Conservation (phyloP, 1,284 basidiomycete species). For the Tylopilus orsonianus region DNA sequence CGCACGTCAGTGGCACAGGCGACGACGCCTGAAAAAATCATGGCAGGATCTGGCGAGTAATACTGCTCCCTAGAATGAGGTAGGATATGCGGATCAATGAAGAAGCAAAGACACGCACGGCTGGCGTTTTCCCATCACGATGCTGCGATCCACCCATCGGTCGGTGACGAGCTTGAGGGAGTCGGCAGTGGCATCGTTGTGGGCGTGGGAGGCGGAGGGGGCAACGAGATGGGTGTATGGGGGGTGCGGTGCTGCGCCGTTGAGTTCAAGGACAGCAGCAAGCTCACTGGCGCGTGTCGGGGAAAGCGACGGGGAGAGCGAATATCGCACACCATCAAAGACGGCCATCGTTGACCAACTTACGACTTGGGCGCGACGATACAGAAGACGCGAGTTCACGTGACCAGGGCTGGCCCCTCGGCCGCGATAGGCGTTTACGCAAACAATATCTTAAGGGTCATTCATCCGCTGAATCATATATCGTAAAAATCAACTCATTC, state of each 20-base stretch:
- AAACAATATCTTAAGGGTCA: too few species aligned
- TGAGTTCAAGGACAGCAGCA: constrained; percentile 36
- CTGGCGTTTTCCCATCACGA: constrained; percentile 57
- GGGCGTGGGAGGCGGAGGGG: constrained; percentile 23
- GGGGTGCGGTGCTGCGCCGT: constrained; percentile 43
- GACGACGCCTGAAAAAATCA: constrained; percentile 82
- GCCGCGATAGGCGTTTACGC: too few species aligned
- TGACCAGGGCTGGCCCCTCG: too few species aligned
- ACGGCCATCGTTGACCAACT: constrained; percentile 22
- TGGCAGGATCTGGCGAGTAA: constrained; percentile 74
- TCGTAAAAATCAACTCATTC: too few species aligned
- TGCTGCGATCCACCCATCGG: constrained; percentile 68
- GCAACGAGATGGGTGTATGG: constrained; percentile 44
- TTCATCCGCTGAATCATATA: too few species aligned
- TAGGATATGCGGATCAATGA: background rate
- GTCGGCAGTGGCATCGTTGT: constrained; percentile 12
- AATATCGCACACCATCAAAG: constrained; percentile 37
- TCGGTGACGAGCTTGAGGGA: constrained; percentile 48
- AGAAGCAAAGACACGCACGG: constrained; percentile 40
- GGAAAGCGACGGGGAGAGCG: constrained; percentile 35
- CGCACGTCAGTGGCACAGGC: constrained; percentile 64
- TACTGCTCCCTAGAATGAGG: constrained; percentile 42
- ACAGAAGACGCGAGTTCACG: too few species aligned
- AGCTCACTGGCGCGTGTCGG: constrained; percentile 34
- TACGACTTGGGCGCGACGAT: too few species aligned